Evolutionary conservation across 352 stramenopile species (phyloP).

Genomic region (Phytophthora pini): DNA sequence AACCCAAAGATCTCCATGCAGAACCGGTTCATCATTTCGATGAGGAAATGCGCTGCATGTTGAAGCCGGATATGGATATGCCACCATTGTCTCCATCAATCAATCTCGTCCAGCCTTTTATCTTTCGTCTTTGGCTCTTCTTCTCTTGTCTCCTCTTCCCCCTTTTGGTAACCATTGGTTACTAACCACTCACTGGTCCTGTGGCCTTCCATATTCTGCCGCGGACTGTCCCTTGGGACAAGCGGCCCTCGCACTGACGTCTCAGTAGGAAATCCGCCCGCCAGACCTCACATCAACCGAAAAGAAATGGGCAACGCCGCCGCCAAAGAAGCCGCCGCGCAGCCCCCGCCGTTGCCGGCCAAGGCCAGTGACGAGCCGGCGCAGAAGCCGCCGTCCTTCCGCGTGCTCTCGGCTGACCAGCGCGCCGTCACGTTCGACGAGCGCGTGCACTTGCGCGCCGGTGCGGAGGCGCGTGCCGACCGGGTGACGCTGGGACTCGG

Average conservation of each 20-base stretch:
- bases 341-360: slow-evolving; percentile 5
- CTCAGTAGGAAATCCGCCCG: slow-evolving; percentile 25
- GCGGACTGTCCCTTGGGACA: slow-evolving; percentile 9
- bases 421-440: slow-evolving; percentile 86
- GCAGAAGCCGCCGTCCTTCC: slow-evolving; percentile 46
- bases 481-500: slow-evolving; percentile 59
- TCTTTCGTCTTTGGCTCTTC: too few relatives aligned
- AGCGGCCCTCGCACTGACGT: neutral
- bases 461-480: slow-evolving; percentile 19
- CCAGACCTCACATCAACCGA: slow-evolving; percentile 4
- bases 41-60: slow-evolving; percentile 7
- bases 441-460: slow-evolving; percentile 64
- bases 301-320: slow-evolving; percentile 37
- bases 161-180: slow-evolving; percentile 6
- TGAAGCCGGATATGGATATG: slow-evolving; percentile 2
- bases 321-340: slow-evolving; percentile 30
- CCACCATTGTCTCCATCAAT: slow-evolving; percentile 1
- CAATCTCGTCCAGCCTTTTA: too few relatives aligned
- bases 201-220: slow-evolving; percentile 20
- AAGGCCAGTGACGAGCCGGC: slow-evolving; percentile 2
- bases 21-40: slow-evolving; percentile 11
- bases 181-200: neutral
- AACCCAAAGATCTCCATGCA: slow-evolving; percentile 7
- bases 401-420: slow-evolving; percentile 71
- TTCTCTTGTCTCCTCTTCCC: too few relatives aligned